Evolutionary conservation across 371 early-diverging fungal species (phyloP).

Genomic region (Lichtheimia corymbifera): DNA sequence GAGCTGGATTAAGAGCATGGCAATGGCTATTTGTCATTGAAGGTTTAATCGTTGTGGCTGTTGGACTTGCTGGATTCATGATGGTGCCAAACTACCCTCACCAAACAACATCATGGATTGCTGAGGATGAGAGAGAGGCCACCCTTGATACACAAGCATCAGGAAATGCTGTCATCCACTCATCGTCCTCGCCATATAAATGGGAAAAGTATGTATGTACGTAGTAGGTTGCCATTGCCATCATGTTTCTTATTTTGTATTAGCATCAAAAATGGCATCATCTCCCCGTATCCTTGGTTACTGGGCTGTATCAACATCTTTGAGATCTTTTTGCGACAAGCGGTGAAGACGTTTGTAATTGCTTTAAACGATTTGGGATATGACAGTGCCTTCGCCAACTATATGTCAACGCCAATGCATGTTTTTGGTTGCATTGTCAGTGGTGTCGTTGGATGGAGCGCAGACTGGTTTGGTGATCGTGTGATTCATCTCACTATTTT

Average conservation of each 20-base stretch:
- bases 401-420: neutral
- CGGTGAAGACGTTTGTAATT: neutral
- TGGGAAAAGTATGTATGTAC: neutral
- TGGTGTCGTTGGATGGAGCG: too few species aligned
- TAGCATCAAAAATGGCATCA: neutral
- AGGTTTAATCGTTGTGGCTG: neutral
- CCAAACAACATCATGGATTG: constrained; percentile 31
- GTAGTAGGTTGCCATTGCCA: neutral
- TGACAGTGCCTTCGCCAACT: neutral
- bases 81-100: constrained; percentile 40
- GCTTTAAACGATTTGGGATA: neutral
- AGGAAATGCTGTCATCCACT: neutral
- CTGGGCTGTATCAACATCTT: neutral
- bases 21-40: constrained; percentile 50
- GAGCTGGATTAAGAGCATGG: constrained; percentile 55
- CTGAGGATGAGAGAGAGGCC: neutral
- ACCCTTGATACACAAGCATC: neutral
- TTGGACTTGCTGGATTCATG: neutral
- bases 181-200: neutral
- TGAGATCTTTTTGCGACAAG: neutral
- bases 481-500: too few species aligned
- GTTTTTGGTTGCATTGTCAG: neutral
- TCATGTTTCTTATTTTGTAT: neutral
- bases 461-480: too few species aligned
- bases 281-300: neutral